phyloP scores from a whole-genome alignment of 1,284 basidiomycete species.

The Anthracocystis setariae region DNA sequence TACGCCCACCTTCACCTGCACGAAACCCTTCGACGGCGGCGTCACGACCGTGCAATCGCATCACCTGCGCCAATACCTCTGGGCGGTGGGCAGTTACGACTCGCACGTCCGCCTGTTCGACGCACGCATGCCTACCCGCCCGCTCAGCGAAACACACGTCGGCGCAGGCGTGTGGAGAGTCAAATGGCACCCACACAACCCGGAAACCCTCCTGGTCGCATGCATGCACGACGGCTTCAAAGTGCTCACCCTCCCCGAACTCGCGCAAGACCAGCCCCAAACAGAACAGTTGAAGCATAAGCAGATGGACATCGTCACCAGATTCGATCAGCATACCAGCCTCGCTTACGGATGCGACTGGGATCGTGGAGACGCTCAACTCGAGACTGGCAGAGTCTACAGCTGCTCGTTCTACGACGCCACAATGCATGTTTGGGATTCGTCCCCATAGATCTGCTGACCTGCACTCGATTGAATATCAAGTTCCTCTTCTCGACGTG shows the following conservation, averaged over 20 bases:
- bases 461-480: too few species aligned
- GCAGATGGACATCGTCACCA: conserved; percentile 68
- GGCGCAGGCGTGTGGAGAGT: conserved; percentile 95
- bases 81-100: conserved; percentile 96
- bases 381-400: conserved; percentile 74
- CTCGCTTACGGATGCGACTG: conserved; percentile 96
- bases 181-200: conserved; percentile 85
- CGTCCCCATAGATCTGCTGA: neutral
- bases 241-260: conserved; percentile 40
- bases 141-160: conserved; percentile 76
- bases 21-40: conserved; percentile 85
- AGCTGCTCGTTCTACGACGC: conserved; percentile 98
- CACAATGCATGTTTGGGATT: conserved; percentile 80
- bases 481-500: neutral
- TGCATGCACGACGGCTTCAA: conserved; percentile 99
- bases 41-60: conserved; percentile 90
- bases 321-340: conserved; percentile 82
- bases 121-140: conserved; percentile 75
- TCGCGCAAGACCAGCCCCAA: conserved; percentile 7
- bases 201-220: conserved; percentile 79
- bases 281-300: conserved; percentile 24
- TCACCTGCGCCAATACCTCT: conserved; percentile 79
- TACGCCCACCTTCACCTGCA: conserved; percentile 76
- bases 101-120: conserved; percentile 84
- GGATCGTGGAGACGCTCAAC: conserved; percentile 71